Conservation (phyloP, 1,284 basidiomycete genomes). For the Ustilago nuda region DNA sequence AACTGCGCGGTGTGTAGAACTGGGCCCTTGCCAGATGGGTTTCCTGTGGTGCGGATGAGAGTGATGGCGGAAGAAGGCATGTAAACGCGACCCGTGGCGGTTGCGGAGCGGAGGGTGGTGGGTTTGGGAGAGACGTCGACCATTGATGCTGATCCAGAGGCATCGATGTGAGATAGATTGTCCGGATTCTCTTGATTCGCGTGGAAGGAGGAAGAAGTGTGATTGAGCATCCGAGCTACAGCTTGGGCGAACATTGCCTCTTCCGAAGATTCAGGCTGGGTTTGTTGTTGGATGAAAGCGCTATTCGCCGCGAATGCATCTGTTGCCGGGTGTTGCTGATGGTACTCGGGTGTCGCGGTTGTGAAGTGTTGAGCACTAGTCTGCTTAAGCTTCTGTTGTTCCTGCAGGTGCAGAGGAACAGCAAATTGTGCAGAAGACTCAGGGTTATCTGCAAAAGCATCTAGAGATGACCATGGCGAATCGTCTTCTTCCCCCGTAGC, state of each 20-base stretch:
- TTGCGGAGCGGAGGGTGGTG: constrained; percentile 78
- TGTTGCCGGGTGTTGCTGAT: neutral
- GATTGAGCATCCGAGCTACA: constrained; percentile 1
- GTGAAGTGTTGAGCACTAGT: constrained; percentile 16
- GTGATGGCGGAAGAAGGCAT: constrained; percentile 77
- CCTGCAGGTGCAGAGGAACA: constrained; percentile 27
- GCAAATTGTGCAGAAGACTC: constrained; percentile 39
- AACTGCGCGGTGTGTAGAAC: constrained; percentile 77
- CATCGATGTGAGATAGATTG: constrained; percentile 77
- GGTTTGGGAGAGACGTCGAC: constrained; percentile 80
- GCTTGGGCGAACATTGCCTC: constrained; percentile 39
- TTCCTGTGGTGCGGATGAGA: constrained; percentile 72
- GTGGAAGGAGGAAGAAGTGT: neutral
- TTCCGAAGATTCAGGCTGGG: constrained; percentile 2
- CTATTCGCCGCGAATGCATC: constrained; percentile 34
- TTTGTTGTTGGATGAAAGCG: constrained; percentile 23
- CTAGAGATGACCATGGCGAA: constrained; percentile 57
- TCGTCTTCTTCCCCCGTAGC: constrained; percentile 34
- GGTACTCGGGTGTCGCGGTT: neutral
- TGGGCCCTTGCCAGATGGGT: constrained; percentile 50
- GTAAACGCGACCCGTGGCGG: constrained; percentile 81
- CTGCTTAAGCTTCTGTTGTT: constrained; percentile 28
- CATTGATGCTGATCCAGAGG: constrained; percentile 79
- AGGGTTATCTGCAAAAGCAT: constrained; percentile 56
- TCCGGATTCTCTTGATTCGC: constrained; percentile 1